These are phyloP conservation scores for Nannochloris sp. DNA, from an alignment of 139 green algal species.

Conservation along the genomic window DNA sequence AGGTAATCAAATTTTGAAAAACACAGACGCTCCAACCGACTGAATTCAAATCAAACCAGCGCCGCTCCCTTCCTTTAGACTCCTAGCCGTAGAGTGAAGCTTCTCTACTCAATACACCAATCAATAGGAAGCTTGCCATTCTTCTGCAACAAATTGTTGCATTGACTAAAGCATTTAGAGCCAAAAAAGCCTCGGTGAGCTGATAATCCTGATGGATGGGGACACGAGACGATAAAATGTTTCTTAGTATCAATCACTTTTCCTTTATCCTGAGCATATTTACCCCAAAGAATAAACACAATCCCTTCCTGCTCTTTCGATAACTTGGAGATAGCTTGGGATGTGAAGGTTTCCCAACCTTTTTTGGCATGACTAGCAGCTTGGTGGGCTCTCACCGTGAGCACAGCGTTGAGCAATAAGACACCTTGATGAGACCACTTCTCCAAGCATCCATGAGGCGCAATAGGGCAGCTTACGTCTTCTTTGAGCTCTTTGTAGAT, in stretches of 20 bases:
- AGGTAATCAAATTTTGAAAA: too few species aligned
- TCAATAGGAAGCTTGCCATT: conserved; percentile 66
- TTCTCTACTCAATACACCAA: conserved; percentile 52
- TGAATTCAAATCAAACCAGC: too few species aligned
- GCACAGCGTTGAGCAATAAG: conserved; percentile 88
- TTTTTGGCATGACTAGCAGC: conserved; percentile 81
- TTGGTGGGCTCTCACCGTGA: conserved; percentile 78
- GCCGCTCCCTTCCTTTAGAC: too few species aligned
- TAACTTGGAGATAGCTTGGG: conserved; percentile 69
- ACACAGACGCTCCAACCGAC: too few species aligned
- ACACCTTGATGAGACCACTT: conserved; percentile 59
- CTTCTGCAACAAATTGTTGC: conserved; percentile 63
- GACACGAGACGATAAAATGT: conserved; percentile 62
- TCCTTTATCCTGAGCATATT: conserved; percentile 42
- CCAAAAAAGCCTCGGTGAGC: conserved; percentile 80
- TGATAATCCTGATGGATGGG: conserved; percentile 68
- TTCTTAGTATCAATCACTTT: conserved; percentile 38
- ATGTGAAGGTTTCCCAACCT: conserved; percentile 91
- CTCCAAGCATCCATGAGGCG: conserved; percentile 60
- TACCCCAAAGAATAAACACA: conserved; percentile 91
- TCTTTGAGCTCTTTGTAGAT: conserved; percentile 79
- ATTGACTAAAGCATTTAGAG: conserved; percentile 75
- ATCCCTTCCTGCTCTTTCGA: conserved; percentile 47
- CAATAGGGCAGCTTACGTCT: conserved; percentile 50
- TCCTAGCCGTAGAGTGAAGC: too few species aligned